Conservation (phyloP, 2,329 filamentous ascomycete genomes). For the Diplodia corticola region DNA sequence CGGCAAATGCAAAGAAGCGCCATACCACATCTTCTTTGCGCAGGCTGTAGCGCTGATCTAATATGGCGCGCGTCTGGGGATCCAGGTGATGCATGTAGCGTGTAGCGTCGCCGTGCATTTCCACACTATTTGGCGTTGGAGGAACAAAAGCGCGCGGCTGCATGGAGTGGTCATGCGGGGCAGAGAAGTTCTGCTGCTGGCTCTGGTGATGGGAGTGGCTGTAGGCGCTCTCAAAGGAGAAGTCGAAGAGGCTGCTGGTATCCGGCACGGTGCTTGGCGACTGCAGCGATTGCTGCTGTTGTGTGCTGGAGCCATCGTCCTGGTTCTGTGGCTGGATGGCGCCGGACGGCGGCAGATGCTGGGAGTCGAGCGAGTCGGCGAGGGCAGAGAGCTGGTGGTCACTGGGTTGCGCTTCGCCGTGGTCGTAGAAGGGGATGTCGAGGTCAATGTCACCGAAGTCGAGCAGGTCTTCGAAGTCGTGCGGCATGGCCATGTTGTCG, state of each 20-base stretch:
- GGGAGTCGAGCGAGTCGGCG: conserved; percentile 31
- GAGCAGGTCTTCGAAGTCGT: conserved; percentile 47
- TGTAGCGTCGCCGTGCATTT: conserved; percentile 64
- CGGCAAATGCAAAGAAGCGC: conserved; percentile 34
- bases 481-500: conserved; percentile 45
- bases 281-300: conserved; percentile 19
- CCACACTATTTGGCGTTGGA: conserved; percentile 77
- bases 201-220: neutral
- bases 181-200: conserved; percentile 19
- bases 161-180: conserved; percentile 25
- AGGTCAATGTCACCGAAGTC: conserved; percentile 41
- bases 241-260: conserved; percentile 38
- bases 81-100: conserved; percentile 58
- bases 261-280: conserved; percentile 30
- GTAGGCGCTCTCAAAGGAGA: conserved; percentile 13
- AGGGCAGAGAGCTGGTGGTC: conserved; percentile 36
- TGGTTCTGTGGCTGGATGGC: conserved; percentile 38
- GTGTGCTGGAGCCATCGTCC: conserved; percentile 31
- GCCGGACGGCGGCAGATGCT: conserved; percentile 20
- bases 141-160: conserved; percentile 53
- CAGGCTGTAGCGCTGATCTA: conserved; percentile 64
- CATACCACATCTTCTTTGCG: conserved; percentile 67
- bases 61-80: conserved; percentile 61
- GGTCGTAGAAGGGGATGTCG: conserved; percentile 34
- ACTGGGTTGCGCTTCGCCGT: conserved; percentile 26